Evolutionary conservation across 139 green algal species (phyloP), one percentile per base, ranked within the genome.

Genomic region (Chlorella sp.): DNA sequence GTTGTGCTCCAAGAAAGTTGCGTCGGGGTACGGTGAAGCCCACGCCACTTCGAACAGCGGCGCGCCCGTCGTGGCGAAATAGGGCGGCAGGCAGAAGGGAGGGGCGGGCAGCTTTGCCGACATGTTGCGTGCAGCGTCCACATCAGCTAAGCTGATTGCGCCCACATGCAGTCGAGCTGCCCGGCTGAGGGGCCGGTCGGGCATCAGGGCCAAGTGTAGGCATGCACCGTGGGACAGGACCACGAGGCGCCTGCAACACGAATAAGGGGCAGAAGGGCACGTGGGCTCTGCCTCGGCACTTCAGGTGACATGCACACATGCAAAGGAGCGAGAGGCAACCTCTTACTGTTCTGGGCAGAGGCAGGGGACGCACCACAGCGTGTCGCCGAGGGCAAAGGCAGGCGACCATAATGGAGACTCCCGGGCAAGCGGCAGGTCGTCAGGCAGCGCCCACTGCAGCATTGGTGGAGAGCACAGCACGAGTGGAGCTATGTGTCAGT

Each of bases 391-490:
- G 17, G 38, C 38, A 34, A 76, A 76, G 14, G 38, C 40, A 17
- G 69, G 38, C 3, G 69, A 76, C 69, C 38, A 34, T 7, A 44
- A 32, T 1, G 36, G 7, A 2, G 36, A 24, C 13, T 9, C 20
- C 20, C 1, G n/a, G 13, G 16, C 1, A 34, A 24, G 3, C 9
- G 22, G 14, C 30, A 34, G 40, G 7, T n/a, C 8, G 22, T 0
- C 38, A 24, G 69, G 69, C 69, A 76, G 69, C 3, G 69, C 38
- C 69, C 69, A 76, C 69, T 76, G 69, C 69, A 76, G 20, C 13
- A 34, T n/a, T n/a, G n/a, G n/a, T n/a, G 65, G 19, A 24, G 36
- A 32, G 65, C 60, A 14, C 32, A 44, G 65, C n/a, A 26, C 9
- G n/a, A 13, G 20, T 17, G 56, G 9, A 20, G 56, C 56, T 5